These are phyloP conservation scores for Tolypocladium guangdongense DNA, from an alignment of 2,329 filamentous ascomycete species.

Conservation along the genomic window DNA sequence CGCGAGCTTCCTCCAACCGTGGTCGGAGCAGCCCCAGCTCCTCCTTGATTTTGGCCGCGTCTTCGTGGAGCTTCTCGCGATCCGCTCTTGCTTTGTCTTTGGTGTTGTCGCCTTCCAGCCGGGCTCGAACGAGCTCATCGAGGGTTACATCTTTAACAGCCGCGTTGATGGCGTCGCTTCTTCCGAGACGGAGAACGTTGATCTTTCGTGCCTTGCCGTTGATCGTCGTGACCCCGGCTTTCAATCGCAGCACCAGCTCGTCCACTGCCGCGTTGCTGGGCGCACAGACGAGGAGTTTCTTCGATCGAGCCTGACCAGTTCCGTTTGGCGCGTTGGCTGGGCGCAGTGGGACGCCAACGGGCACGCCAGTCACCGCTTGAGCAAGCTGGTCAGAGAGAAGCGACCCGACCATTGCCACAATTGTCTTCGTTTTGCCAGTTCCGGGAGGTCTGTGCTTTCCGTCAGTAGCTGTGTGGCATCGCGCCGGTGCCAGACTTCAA, in stretches of 20 bases:
- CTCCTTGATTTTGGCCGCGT: constrained; percentile 62
- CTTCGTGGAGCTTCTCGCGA: constrained; percentile 49
- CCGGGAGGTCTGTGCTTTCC: constrained; percentile 59
- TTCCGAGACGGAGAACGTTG: constrained; percentile 80
- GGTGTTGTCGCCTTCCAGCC: constrained; percentile 50
- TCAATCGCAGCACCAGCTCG: constrained; percentile 87
- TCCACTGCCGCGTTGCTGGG: constrained; percentile 97
- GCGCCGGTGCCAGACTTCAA: not conserved
- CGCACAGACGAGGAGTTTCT: constrained; percentile 93
- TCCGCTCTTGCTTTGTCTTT: constrained; percentile 45
- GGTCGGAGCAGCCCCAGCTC: constrained; percentile 61
- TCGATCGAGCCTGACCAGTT: constrained; percentile 30
- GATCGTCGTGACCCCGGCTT: constrained; percentile 70
- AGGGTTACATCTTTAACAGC: constrained; percentile 85
- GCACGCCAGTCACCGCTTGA: constrained; percentile 20
- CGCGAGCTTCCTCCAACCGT: constrained; percentile 57
- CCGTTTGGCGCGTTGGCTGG: constrained; percentile 11
- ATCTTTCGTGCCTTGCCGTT: constrained; percentile 64
- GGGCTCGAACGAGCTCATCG: constrained; percentile 76
- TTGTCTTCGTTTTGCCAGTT: constrained; percentile 97
- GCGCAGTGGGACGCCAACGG: constrained; percentile 18
- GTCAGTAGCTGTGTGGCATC: constrained; percentile 15
- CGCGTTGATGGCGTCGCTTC: constrained; percentile 84
- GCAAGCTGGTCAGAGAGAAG: constrained; percentile 36
- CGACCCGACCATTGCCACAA: constrained; percentile 88